Evolutionary conservation across 805 yeast species (phyloP).

Genomic region (Osmozyma mogii): DNA sequence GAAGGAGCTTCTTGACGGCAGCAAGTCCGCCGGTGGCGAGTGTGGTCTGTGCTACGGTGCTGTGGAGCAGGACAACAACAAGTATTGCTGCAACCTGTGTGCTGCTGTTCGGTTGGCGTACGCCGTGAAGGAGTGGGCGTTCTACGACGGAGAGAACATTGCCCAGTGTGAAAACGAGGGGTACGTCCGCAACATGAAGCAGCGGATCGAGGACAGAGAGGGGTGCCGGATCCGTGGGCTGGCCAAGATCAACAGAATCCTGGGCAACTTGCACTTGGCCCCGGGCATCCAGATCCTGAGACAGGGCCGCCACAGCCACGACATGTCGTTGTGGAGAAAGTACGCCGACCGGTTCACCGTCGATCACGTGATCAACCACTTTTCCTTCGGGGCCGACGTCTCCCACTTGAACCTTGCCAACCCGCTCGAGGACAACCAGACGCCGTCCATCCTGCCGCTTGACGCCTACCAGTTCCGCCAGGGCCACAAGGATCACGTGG

Average conservation of each 20-base stretch:
- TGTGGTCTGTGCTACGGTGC: constrained; percentile 95
- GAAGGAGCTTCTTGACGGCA: constrained; percentile 23
- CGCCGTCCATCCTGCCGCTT: constrained; percentile 54
- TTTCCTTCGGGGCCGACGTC: constrained; percentile 70
- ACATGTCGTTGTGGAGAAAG: constrained; percentile 61
- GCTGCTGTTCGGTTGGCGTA: constrained; percentile 76
- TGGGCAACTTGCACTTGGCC: constrained; percentile 91
- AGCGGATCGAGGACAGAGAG: constrained; percentile 48
- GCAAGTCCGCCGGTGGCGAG: constrained; percentile 23
- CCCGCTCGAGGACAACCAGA: constrained; percentile 16
- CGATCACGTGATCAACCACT: constrained; percentile 69
- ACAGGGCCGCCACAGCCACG: constrained; percentile 70
- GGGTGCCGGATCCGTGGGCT: constrained; percentile 86
- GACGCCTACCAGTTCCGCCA: constrained; percentile 41
- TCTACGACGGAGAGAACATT: constrained; percentile 78
- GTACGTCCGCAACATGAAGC: constrained; percentile 56
- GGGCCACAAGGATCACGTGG: constrained; percentile 52
- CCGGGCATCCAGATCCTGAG: constrained; percentile 75
- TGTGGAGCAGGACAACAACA: constrained; percentile 30
- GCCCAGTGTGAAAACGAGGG: constrained; percentile 90
- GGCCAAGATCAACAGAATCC: constrained; percentile 73
- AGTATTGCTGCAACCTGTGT: constrained; percentile 78
- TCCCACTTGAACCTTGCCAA: constrained; percentile 17
- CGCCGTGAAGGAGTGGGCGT: constrained; percentile 74
- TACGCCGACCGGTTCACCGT: constrained; percentile 56